Evolutionary conservation across 2,329 filamentous ascomycete species (phyloP).

Genomic region (Pestalotiopsis sp.): DNA sequence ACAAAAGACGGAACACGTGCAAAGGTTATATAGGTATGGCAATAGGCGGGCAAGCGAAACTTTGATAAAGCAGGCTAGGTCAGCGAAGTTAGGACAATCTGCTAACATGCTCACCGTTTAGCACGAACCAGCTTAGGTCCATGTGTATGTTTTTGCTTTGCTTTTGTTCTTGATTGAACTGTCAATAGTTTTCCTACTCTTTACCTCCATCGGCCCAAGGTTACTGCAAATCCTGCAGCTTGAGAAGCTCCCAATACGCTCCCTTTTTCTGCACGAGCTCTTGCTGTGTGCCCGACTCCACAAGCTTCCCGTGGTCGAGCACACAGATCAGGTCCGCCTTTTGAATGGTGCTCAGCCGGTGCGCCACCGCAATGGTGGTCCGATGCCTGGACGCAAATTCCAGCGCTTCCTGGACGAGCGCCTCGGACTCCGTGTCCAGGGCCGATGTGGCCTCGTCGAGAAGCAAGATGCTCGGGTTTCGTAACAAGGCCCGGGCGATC

Average conservation of each 20-base stretch:
- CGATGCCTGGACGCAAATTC: conserved; percentile 52
- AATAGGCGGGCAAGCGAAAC: too few relatives aligned
- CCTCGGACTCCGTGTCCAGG: conserved; percentile 2
- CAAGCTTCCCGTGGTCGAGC: conserved; percentile 14
- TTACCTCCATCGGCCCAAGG: too few relatives aligned
- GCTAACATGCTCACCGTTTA: too few relatives aligned
- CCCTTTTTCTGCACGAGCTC: background rate
- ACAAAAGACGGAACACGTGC: too few relatives aligned
- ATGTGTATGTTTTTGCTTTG: too few relatives aligned
- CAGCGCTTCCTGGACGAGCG: background rate
- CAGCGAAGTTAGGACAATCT: too few relatives aligned
- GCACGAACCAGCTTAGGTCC: too few relatives aligned
- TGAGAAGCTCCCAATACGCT: background rate
- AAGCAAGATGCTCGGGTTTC: conserved; percentile 3
- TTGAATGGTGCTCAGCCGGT: conserved; percentile 72
- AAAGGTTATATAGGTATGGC: too few relatives aligned
- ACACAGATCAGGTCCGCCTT: conserved; percentile 72
- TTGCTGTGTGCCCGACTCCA: conserved; percentile 24
- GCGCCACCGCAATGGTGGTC: conserved; percentile 74
- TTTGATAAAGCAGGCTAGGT: too few relatives aligned
- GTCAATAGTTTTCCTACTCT: too few relatives aligned
- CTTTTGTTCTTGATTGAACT: too few relatives aligned
- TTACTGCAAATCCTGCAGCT: background rate
- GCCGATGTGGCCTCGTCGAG: conserved; percentile 11
- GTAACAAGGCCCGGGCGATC: conserved; percentile 2